Conservation (phyloP, 2,329 filamentous ascomycete genomes). For the Penicillium sp. region DNA sequence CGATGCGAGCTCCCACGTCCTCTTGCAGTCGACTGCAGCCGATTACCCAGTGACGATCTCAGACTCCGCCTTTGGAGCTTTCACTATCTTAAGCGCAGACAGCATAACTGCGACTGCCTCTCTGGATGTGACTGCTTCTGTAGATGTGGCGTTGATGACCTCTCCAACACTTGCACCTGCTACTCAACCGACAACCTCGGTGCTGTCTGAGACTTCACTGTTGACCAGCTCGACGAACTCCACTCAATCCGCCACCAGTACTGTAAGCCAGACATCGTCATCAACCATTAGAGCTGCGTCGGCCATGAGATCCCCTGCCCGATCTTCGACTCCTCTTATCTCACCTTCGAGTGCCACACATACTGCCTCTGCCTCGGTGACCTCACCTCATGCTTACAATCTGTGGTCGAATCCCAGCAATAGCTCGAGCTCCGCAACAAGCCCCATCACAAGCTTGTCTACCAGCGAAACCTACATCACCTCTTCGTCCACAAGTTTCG, state of each 20-base stretch:
- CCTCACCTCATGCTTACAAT: background rate
- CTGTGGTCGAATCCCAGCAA: background rate
- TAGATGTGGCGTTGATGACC: constrained; percentile 1
- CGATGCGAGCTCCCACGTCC: constrained; percentile 19
- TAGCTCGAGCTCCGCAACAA: constrained; percentile 1
- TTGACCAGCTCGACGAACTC: background rate
- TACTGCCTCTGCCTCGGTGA: background rate
- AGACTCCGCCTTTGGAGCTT: constrained; percentile 8
- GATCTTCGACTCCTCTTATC: constrained; percentile 16
- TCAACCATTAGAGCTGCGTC: constrained; percentile 8
- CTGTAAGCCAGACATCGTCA: constrained; percentile 2
- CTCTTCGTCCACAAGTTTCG: constrained; percentile 1
- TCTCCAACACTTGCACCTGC: constrained; percentile 5
- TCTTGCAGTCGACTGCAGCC: constrained; percentile 12
- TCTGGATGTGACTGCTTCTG: background rate
- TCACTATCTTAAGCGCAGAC: constrained; percentile 8
- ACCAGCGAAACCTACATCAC: background rate
- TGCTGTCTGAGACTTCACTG: background rate
- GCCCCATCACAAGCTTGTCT: background rate
- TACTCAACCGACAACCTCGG: constrained; percentile 2
- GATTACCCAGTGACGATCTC: constrained; percentile 19
- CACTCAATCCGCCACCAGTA: constrained; percentile 6
- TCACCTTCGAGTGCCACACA: background rate
- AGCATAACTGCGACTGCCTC: background rate
- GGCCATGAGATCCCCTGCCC: constrained; percentile 7